phyloP scores from a whole-genome alignment of 371 early-diverging fungal species.

The Saksenaea vasiformis region DNA sequence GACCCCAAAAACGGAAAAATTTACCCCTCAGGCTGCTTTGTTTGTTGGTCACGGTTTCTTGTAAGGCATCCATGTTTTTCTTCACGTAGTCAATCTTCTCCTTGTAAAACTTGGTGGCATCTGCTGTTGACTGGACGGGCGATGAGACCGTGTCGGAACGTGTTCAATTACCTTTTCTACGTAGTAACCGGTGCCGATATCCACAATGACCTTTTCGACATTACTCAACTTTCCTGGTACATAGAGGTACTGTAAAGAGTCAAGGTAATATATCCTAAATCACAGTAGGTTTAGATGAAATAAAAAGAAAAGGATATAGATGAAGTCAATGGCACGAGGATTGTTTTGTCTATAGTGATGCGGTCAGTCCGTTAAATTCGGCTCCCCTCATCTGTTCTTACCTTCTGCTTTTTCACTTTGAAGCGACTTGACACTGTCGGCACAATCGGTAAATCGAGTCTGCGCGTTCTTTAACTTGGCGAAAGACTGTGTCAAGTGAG shows the following conservation, averaged over 20 bases:
- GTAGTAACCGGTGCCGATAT: slow-evolving; percentile 96
- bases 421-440: slow-evolving; percentile 56
- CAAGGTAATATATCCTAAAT: slow-evolving; percentile 12
- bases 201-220: slow-evolving; percentile 87
- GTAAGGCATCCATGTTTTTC: slow-evolving; percentile 71
- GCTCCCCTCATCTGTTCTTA: slow-evolving; percentile 33
- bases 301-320: slow-evolving; percentile 49
- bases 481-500: slow-evolving; percentile 81
- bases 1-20: slow-evolving; percentile 2
- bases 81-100: slow-evolving; percentile 77
- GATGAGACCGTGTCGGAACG: slow-evolving; percentile 5
- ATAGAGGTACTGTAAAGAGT: slow-evolving; percentile 69
- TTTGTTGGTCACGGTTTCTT: slow-evolving; percentile 74
- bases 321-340: slow-evolving; percentile 79
- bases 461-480: slow-evolving; percentile 87
- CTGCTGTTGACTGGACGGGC: slow-evolving; percentile 57
- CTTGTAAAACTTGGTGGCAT: slow-evolving; percentile 79
- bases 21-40: slow-evolving; percentile 76
- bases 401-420: slow-evolving; percentile 46
- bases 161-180: slow-evolving; percentile 80
- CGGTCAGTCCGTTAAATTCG: not conserved
- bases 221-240: slow-evolving; percentile 87
- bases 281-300: slow-evolving; percentile 7
- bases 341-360: slow-evolving; percentile 56
- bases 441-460: slow-evolving; percentile 82